Base-by-base conservation (phyloP, 495 filamentous ascomycete genomes). In the Neurospora intermedia region DNA sequence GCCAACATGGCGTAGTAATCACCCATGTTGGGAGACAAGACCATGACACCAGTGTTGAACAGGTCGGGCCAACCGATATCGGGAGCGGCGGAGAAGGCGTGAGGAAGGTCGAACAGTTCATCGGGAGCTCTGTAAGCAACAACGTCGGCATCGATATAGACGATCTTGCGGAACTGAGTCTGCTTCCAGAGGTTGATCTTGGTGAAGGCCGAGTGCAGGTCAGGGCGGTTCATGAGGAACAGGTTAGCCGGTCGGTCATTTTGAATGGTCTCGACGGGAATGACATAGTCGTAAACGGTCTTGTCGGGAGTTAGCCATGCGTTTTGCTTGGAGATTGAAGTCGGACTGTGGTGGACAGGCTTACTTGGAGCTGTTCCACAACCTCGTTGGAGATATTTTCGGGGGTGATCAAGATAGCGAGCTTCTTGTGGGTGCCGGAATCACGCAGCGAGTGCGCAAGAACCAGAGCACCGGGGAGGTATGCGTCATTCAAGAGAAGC, bases 61-160 rank as follows among this genome's bases (percentile, higher is more conserved):
- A 93, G 88, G 83, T 99, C 96, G 41, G 96, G 96, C 96, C 96
- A 99, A 77, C 96, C 96, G 76, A 98, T 91, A 79, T 99, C 96
- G 42, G 96, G 96, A 16, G 91, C 93, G 3, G 96, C 96, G 4
- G 94, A 93, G 78, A 99, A 98, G 43, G 89, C 83, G 70, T 89
- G 86, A 5, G 91, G 83, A 71, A 97, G 77, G 35, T 91, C 85
- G 78, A 99, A 93, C 45, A 99, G 89, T 85, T 98, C 96, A 78
- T 99, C 95, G 2, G 94, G 94, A 40, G 94, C 93, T 72, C 93
- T 85, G 69, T 97, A 84, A 23, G 93, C 90, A 40, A 99, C 91
- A 38, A 97, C 86, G 78, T 99, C 96, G 73, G 93, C 90, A 79
- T 99, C 96, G 69, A 98, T 83, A 79, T 98, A 99, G 35, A 98